Base-by-base conservation (phyloP, 169 alveolate genomes). In the Plasmodium fragile region DNA sequence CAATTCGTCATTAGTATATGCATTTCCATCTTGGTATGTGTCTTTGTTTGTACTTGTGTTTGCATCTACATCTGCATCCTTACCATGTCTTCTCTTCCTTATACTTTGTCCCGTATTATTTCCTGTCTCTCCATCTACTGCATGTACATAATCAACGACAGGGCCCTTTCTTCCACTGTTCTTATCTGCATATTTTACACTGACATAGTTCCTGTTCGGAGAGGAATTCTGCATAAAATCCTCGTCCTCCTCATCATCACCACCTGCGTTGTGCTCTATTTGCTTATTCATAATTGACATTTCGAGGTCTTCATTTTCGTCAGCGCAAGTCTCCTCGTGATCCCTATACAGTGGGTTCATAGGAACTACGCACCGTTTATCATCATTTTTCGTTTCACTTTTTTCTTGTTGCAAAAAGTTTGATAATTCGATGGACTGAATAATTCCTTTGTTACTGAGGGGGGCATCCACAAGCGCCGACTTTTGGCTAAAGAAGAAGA, bases 401-500 rank as follows among this genome's bases (percentile, higher is more conserved):
- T 36, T 55, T 22, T 49, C 93, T 7, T 84, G 75, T n/a, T 72
- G 75, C 77, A 87, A 55, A 87, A 87, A 87, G 43, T 87, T 87
- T 8, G 81, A 75, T 22, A 87, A 55, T 41, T 87, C 93, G 8
- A 87, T 49, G 36, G 93, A 87, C 52, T 87, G 93, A 13, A 87
- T 77, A 10, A 87, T 34, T 10, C 93, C 93, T 0, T 43, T 16
- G 49, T 75, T 87, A 87, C 93, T 87, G 32, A 87, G 49, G 3
- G 93, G 93, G 11, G 93, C 77, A 77, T 87, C 93, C 22, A 87
- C 69, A 22, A 87, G 3, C 10, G 30, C 89, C 16, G 93, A 32
- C 59, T 87, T 87, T 55, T 78, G 55, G 18, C 87, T 75, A 39
- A 87, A 87, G 41, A 87, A 59, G 32, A 87, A 78, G 45, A 77